Base-by-base conservation (phyloP, 108 stramenopile genomes). In the Fragilariopsis cylindrus region DNA sequence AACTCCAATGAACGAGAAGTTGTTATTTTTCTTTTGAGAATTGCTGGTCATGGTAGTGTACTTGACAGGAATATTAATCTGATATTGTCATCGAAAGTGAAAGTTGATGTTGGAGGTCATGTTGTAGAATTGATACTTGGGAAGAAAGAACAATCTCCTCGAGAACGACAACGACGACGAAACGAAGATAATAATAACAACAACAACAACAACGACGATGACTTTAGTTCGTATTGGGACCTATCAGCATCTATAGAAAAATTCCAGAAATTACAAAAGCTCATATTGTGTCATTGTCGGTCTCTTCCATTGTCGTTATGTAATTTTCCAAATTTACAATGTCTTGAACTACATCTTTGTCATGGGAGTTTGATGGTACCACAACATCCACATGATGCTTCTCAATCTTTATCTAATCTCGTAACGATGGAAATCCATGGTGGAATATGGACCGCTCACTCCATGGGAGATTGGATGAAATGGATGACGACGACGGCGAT, bases 61-160 rank as follows among this genome's bases (percentile, higher is more conserved):
- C 42, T 63, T 15, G 62, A 63, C 16, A 42, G 62, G 43, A 63
- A 63, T 41, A 44, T 63, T 3, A 44, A 63, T 63, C 46, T 63
- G 62, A 40, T 63, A 7, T 44, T 63, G 8, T 63, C 62, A 3
- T 63, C 62, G 13, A 63, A 63, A 45, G 62, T 63, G 2, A 63
- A 63, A 41, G 45, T 63, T 44, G 62, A 63, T 41, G 39, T 63
- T 3, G 3, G 45, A 12, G 62, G 62, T 5, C 42, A 63, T 40
- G 42, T 63, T 43, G 62, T 63, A 7, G 62, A 63, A 63, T n/a
- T 63, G 62, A 45, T 40, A 9, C 62, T 63, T 41, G 62, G 62
- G n/a, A 8, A 9, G 62, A 41, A 63, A 15, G 13, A 43, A 45
- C 42, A 40, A 63, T 63, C 44, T 4, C 16, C 19, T 60, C 58